Evolutionary conservation across 2,329 filamentous ascomycete species (phyloP).

Genomic region (Cercospora sp.): DNA sequence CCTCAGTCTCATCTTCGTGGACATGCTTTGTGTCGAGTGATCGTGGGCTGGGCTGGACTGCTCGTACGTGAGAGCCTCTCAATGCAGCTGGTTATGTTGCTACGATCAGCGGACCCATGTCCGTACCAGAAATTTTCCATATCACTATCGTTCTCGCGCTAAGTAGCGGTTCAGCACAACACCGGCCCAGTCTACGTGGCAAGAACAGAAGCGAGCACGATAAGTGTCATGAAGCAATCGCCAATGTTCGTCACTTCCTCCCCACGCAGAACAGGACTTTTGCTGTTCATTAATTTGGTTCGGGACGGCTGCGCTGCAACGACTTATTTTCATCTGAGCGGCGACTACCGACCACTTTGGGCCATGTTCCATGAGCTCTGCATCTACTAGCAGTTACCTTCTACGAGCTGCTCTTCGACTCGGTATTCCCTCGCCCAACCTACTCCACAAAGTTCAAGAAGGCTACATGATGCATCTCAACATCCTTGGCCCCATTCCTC

Average conservation of each 20-base stretch:
- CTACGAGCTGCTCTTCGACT: neutral
- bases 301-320: neutral
- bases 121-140: neutral
- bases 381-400: neutral
- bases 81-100: neutral
- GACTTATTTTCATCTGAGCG: neutral
- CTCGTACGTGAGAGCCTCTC: neutral
- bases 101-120: neutral
- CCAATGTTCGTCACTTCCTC: neutral
- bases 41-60: neutral
- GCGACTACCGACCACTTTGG: neutral
- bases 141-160: neutral
- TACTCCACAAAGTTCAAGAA: constrained; percentile 38
- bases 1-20: neutral
- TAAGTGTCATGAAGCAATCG: neutral
- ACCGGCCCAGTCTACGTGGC: neutral
- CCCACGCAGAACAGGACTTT: neutral
- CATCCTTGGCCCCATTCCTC: constrained; percentile 45
- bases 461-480: constrained; percentile 50
- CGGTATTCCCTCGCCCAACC: neutral
- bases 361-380: neutral
- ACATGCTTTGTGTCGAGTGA: neutral
- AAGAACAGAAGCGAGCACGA: neutral
- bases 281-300: neutral
- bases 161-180: neutral